Evolutionary conservation across 805 yeast genomes (phyloP).

Genomic region (Sugiyamaella mastotermitis): DNA sequence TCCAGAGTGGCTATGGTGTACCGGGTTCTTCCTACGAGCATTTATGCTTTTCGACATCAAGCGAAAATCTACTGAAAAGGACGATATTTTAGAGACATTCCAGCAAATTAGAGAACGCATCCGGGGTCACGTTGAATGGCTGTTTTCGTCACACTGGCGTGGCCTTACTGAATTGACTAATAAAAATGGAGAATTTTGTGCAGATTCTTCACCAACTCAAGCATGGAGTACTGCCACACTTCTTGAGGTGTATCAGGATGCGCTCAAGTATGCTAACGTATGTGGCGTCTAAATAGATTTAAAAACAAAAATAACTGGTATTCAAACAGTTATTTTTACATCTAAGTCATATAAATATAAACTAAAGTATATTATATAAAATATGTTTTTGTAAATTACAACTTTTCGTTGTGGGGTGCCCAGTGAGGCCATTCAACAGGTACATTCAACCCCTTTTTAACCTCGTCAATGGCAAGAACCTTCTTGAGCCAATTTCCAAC

Average conservation of each 20-base stretch:
- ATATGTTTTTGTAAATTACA: no score
- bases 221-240: slow-evolving; percentile 94
- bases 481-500: slow-evolving; percentile 86
- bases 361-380: no score
- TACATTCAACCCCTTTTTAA: slow-evolving; percentile 29
- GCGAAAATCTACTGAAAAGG: slow-evolving; percentile 29
- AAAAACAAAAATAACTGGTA: neutral
- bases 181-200: slow-evolving; percentile 74
- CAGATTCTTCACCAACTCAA: slow-evolving; percentile 90
- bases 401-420: no score
- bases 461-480: slow-evolving; percentile 87
- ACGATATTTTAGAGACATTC: slow-evolving; percentile 46
- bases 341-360: neutral
- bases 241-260: slow-evolving; percentile 69
- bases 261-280: no score
- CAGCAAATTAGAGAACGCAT: slow-evolving; percentile 58
- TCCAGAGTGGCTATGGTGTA: slow-evolving; percentile 96
- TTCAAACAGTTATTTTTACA: neutral
- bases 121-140: slow-evolving; percentile 61
- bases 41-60: slow-evolving; percentile 47
- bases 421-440: slow-evolving; percentile 14
- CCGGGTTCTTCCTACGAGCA: slow-evolving; percentile 84
- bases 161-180: slow-evolving; percentile 91
- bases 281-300: neutral
- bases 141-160: slow-evolving; percentile 78